Evolutionary conservation across 2,329 filamentous ascomycete genomes (phyloP).

Genomic region (Paecilomyces variotii): DNA sequence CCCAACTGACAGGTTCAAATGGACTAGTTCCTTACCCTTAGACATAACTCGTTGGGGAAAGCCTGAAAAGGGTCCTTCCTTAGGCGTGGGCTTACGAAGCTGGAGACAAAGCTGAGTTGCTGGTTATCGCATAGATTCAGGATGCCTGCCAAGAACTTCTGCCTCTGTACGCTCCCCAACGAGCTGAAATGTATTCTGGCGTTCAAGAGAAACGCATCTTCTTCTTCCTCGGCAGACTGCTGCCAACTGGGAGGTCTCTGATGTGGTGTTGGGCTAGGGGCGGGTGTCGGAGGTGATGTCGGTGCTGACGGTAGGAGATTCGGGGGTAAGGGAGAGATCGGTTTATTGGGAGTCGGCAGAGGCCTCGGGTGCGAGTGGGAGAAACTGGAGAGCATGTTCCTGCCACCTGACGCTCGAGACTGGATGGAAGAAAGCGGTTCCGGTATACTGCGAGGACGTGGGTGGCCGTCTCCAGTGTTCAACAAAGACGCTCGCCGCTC

Average conservation of each 20-base stretch:
- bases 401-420: constrained; percentile 20
- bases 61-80: constrained; percentile 95
- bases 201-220: constrained; percentile 74
- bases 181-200: constrained; percentile 73
- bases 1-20: background rate
- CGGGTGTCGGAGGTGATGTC: constrained; percentile 59
- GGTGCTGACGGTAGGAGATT: constrained; percentile 58
- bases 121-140: constrained; percentile 92
- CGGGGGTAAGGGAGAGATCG: constrained; percentile 46
- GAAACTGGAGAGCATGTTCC: constrained; percentile 20
- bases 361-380: constrained; percentile 22
- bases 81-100: constrained; percentile 85
- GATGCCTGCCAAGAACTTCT: constrained; percentile 75
- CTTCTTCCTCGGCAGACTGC: constrained; percentile 54
- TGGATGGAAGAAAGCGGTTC: constrained; percentile 21
- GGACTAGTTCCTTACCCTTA: constrained; percentile 56
- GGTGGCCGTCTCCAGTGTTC: constrained; percentile 23
- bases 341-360: constrained; percentile 45
- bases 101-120: constrained; percentile 89
- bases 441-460: constrained; percentile 20
- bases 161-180: constrained; percentile 66
- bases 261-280: constrained; percentile 57
- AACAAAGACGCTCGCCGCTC: constrained; percentile 18
- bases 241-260: constrained; percentile 48
- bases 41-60: constrained; percentile 84